These are phyloP conservation scores for Obelidium mucronatum DNA, from an alignment of 192 early-diverging fungal species.

Conservation along the genomic window DNA sequence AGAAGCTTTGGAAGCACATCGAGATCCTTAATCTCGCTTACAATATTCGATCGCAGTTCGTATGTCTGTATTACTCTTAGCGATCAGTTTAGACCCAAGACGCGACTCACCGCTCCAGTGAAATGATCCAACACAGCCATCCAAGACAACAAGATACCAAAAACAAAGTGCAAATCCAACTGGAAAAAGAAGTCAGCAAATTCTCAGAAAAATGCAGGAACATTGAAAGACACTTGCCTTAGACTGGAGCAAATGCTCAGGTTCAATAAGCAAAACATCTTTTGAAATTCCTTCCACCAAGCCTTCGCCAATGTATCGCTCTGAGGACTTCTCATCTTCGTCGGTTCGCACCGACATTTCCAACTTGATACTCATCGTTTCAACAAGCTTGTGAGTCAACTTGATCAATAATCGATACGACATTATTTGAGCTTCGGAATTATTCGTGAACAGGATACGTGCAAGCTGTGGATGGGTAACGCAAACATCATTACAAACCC, in stretches of 20 bases:
- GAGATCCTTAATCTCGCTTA: slow-evolving; percentile 34
- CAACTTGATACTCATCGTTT: slow-evolving; percentile 44
- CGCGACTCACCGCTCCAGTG: slow-evolving; percentile 69
- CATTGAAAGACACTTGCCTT: slow-evolving; percentile 20
- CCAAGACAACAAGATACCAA: slow-evolving; percentile 78
- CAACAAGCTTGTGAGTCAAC: slow-evolving; percentile 42
- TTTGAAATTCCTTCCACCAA: slow-evolving; percentile 16
- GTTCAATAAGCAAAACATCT: slow-evolving; percentile 31
- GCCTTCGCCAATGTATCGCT: background rate
- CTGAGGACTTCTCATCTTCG: background rate
- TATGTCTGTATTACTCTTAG: slow-evolving; percentile 61
- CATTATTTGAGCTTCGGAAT: slow-evolving; percentile 41
- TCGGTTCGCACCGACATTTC: slow-evolving; percentile 39
- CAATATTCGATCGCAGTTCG: slow-evolving; percentile 57
- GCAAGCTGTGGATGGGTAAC: slow-evolving; percentile 37
- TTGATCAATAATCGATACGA: slow-evolving; percentile 42
- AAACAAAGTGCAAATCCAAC: slow-evolving; percentile 46
- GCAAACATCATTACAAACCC: background rate
- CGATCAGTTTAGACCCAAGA: background rate
- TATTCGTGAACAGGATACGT: slow-evolving; percentile 36
- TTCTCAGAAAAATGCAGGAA: background rate
- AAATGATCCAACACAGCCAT: slow-evolving; percentile 80
- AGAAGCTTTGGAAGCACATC: slow-evolving; percentile 64
- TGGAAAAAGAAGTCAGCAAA: slow-evolving; percentile 4
- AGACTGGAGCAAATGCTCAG: slow-evolving; percentile 8